Percentiles rank a stretch among this genome's conserved stretches.
phyloP scores from a whole-genome alignment of 129 eudicot species.

The Centaurea solstitialis region DNA sequence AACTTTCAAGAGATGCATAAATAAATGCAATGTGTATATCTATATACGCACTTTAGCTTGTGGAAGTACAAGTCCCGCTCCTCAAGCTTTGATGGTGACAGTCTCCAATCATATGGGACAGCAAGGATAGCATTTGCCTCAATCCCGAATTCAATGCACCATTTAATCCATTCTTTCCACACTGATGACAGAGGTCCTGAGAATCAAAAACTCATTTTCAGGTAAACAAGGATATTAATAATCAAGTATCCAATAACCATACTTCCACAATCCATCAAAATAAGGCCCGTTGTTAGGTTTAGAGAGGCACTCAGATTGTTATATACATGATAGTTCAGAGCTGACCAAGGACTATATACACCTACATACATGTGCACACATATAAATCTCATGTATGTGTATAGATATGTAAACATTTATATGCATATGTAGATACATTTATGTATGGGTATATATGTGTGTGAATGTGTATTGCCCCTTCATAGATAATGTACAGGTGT shows the following conservation, averaged over 20 bases:
- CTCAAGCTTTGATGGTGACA: conserved; percentile 93
- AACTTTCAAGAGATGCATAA: neutral
- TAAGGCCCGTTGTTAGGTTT: neutral
- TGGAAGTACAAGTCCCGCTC: conserved; percentile 97
- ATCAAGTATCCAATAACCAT: neutral
- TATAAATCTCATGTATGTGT: neutral
- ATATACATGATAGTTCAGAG: neutral
- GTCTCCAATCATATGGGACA: conserved; percentile 97
- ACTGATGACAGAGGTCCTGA: conserved; percentile 98
- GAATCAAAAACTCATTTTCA: conserved; percentile 6
- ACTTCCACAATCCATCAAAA: neutral
- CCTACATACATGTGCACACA: neutral
- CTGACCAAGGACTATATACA: neutral
- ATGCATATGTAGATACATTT: neutral
- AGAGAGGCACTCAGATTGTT: neutral
- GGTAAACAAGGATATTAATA: conserved; percentile 16
- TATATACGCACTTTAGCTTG: conserved; percentile 75
- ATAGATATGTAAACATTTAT: neutral
- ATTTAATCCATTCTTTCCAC: conserved; percentile 98
- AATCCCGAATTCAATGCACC: conserved; percentile 98
- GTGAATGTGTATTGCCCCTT: neutral
- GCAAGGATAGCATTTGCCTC: conserved; percentile 96
- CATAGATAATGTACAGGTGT: neutral
- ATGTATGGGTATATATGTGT: neutral
- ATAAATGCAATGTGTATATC: conserved; percentile 7